Evolutionary conservation across 2,329 filamentous ascomycete genomes (phyloP), one percentile per base, ranked within the genome.

Genomic region (Fonsecaea pedrosoi): DNA sequence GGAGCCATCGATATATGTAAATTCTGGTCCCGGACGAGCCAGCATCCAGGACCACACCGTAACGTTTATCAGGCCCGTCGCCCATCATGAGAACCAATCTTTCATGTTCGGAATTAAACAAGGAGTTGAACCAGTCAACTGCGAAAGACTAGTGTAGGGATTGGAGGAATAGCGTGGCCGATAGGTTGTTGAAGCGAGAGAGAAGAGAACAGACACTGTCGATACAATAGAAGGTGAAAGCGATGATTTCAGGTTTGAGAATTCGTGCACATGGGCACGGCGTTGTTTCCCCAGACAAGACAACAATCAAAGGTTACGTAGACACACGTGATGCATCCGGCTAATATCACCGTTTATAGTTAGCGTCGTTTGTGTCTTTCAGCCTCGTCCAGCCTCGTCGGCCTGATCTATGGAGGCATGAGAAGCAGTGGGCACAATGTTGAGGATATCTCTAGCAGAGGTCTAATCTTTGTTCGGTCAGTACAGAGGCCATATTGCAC

Each of bases 21-120:
- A 97, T 86, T 77, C 95, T 91, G 75, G 94, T 98, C 77, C 95
- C 86, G 75, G 95, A 98, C 79, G 95, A 98, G 73, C 95, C 95
- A 78, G 95, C 95, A 85, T 99, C 95, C 76, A 99, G 87, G 77
- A 99, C 94, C 74, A 98, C 92, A 77, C 94, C 95, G 85, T 96
- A 97, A 82, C 84, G 82, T 84, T 84, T 69, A 56, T 69, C 57
- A 64, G 69, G 59, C 8, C 62, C 40, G 55, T 74, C 68, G 64
- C 65, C 72, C 67, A 73, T 71, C 15, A 13, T 18, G 37, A 9
- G 15, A n/a, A 35, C 4, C 30, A 9, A 6, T 54, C 18, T 35
- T 35, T 5, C 59, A 61, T 61, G 45, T 12, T 38, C 54, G n/a
- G 35, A 42, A 34, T 25, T 13, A 32, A 8, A 34, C 32, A 10